Conservation (phyloP, 805 yeast species). For the Wickerhamomyces chaumierensis region DNA sequence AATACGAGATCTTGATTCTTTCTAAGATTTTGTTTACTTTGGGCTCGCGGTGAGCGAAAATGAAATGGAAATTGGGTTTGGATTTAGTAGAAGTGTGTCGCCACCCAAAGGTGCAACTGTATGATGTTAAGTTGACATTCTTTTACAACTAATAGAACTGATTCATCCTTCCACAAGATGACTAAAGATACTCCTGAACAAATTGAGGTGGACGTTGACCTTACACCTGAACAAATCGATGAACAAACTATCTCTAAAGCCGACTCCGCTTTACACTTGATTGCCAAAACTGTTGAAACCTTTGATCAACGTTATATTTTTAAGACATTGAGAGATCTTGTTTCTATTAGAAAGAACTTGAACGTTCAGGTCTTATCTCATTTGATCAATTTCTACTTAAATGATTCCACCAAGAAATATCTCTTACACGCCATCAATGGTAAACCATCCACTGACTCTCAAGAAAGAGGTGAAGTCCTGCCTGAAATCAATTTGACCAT, state of each 20-base stretch:
- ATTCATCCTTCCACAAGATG: conserved; percentile 5
- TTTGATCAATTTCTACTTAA: conserved; percentile 52
- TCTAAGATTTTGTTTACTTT: conserved; percentile 1
- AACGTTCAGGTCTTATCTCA: conserved; percentile 40
- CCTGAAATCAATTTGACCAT: conserved; percentile 78
- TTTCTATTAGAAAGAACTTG: conserved; percentile 58
- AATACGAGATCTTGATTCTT: neutral
- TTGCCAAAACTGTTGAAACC: conserved; percentile 48
- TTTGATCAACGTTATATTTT: conserved; percentile 83
- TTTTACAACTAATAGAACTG: too few relatives aligned
- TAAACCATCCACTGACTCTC: conserved; percentile 19
- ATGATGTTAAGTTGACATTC: conserved; percentile 1
- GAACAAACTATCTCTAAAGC: conserved; percentile 22
- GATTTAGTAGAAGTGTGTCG: too few relatives aligned
- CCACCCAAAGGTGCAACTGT: too few relatives aligned
- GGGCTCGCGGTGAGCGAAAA: neutral
- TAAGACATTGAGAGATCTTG: conserved; percentile 76
- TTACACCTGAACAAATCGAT: conserved; percentile 20
- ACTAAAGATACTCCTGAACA: conserved; percentile 12
- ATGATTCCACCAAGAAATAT: conserved; percentile 27
- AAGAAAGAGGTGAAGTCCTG: conserved; percentile 27
- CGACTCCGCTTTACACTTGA: conserved; percentile 22
- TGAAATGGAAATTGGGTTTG: neutral
- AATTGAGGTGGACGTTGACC: conserved; percentile 17
- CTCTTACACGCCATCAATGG: conserved; percentile 30